These are phyloP conservation scores for Omphalea diandra DNA, from an alignment of 441 rosid genomes.

Conservation along the genomic window DNA sequence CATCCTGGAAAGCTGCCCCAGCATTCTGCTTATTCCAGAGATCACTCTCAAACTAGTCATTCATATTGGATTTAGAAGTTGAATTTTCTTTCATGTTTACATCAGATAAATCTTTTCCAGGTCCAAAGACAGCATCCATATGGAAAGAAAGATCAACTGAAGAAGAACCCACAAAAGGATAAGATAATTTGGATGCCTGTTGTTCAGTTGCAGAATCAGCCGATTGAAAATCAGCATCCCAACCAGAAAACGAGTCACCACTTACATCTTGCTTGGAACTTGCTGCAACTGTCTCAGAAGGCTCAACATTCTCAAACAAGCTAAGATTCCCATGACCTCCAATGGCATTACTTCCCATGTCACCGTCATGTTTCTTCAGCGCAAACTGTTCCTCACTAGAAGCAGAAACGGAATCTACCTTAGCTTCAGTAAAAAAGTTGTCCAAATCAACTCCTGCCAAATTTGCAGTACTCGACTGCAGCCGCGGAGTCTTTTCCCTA, in stretches of 20 bases:
- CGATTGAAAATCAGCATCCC: constrained; percentile 60
- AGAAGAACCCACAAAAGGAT: constrained; percentile 41
- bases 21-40: constrained; percentile 34
- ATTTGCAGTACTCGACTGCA: constrained; percentile 34
- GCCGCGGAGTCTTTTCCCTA: constrained; percentile 25
- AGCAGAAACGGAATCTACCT: constrained; percentile 25
- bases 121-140: constrained; percentile 64
- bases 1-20: constrained; percentile 24
- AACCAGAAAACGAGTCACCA: constrained; percentile 43
- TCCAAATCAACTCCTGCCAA: constrained; percentile 53
- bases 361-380: constrained; percentile 28
- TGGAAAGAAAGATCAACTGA: constrained; percentile 55
- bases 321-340: constrained; percentile 37
- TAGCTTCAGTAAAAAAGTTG: constrained; percentile 42
- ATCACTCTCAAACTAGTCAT: constrained; percentile 56
- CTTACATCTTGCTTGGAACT: constrained; percentile 34
- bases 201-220: constrained; percentile 32
- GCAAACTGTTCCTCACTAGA: constrained; percentile 30
- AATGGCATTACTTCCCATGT: constrained; percentile 26
- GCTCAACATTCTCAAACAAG: constrained; percentile 48
- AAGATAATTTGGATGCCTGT: constrained; percentile 38
- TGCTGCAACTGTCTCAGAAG: constrained; percentile 28
- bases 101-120: constrained; percentile 34
- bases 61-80: constrained; percentile 31
- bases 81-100: constrained; percentile 34